Evolutionary conservation across 805 yeast genomes (phyloP), one percentile per base, ranked within the genome.

Genomic region (Candida silvatica): DNA sequence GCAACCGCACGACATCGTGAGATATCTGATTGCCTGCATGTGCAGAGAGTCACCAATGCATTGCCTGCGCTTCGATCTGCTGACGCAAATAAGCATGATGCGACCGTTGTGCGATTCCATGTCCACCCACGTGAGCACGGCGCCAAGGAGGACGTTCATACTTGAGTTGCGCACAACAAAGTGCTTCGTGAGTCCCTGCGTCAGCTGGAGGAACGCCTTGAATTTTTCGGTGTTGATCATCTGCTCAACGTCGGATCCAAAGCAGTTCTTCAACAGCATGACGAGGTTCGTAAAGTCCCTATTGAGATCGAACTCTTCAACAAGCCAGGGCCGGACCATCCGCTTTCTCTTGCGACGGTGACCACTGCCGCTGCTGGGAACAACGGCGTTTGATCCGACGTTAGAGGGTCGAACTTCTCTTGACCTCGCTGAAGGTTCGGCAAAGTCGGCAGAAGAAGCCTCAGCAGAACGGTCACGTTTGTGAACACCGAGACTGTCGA

Each of bases 161-260:
- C 74, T 62, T 6, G 79, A 67, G 50, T 76, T 75, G 36, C 78
- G 56, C 20, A 74, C 74, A 26, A 75, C 70, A 52, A 74, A 74
- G 49, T 71, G 70, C 37, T 60, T 64, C 36, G 65, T 70, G 1
- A 46, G 41, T 11, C 54, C 54, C 6, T 48, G 33, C 6, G 54
- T 37, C 3, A 42, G 45, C 17, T 33, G 30, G 33, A 51, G 39
- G 23, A 51, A 35, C 7, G 42, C 42, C 16, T 39, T 42, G 2
- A 54, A 19, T 30, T 36, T 37, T 19, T 12, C 33, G 5, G 36
- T 7, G 30, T 38, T 32, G 25, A 34, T 25, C n/a, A 16, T 29
- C 27, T 20, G 29, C 15, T 27, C 32, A 27, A 30, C 29, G 20
- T 32, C 46, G 20, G 27, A 29, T 27, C 39, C 35, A 16, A 23